Conservation (phyloP, 306 rosid species). For the Begonia masoniana region DNA sequence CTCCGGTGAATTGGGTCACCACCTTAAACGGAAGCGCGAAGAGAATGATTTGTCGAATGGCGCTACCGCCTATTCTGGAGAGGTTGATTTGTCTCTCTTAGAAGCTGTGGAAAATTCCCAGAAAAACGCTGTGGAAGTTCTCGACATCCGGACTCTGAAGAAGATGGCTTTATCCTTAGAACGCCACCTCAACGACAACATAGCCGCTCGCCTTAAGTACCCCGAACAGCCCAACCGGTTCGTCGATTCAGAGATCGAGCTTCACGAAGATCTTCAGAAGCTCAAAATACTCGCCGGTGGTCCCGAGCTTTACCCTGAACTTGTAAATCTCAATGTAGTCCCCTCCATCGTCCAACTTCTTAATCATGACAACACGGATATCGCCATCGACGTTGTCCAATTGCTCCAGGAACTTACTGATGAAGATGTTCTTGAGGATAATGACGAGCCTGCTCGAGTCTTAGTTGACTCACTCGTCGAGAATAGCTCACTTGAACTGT, state of each 20-base stretch:
- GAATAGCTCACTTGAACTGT: slow-evolving; percentile 61
- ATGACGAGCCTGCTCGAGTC: slow-evolving; percentile 61
- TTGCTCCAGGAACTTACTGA: slow-evolving; percentile 79
- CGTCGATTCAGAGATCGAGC: slow-evolving; percentile 85
- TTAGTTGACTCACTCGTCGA: slow-evolving; percentile 65
- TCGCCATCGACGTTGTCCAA: slow-evolving; percentile 72
- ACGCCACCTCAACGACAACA: slow-evolving; percentile 81
- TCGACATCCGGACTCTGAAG: slow-evolving; percentile 61
- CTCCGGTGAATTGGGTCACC: slow-evolving; percentile 21
- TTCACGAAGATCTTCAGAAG: slow-evolving; percentile 81
- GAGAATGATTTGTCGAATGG: slow-evolving; percentile 24
- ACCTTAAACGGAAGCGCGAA: slow-evolving; percentile 55
- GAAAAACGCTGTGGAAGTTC: slow-evolving; percentile 28
- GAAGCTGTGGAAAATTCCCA: slow-evolving; percentile 81
- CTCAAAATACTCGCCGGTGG: slow-evolving; percentile 77
- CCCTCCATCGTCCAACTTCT: slow-evolving; percentile 73
- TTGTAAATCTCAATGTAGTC: slow-evolving; percentile 52
- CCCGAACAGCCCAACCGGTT: slow-evolving; percentile 81
- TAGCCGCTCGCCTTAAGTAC: slow-evolving; percentile 80
- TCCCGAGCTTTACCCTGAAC: slow-evolving; percentile 84
- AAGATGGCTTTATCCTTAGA: slow-evolving; percentile 76
- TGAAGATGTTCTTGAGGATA: slow-evolving; percentile 67
- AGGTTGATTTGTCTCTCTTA: slow-evolving; percentile 50
- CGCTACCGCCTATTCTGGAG: not conserved
- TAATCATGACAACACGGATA: slow-evolving; percentile 73